phyloP scores from a whole-genome alignment of 2,329 filamentous ascomycete genomes.

The Lasiodiplodia citricola region DNA sequence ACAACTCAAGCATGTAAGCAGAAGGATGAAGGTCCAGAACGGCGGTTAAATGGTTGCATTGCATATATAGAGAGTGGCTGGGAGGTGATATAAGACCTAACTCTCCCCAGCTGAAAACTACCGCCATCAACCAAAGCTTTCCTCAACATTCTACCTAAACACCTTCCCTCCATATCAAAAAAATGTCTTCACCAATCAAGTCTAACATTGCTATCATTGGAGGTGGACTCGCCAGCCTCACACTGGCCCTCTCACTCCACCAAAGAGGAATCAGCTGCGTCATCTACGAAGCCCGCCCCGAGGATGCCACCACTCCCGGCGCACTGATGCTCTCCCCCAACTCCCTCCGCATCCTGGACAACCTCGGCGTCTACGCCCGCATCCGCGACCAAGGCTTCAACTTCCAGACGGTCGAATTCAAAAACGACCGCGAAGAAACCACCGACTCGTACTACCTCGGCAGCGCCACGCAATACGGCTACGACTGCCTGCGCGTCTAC shows the following conservation, averaged over 20 bases:
- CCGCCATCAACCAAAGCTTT: not conserved
- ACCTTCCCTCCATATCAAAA: not conserved
- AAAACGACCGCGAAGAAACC: constrained; percentile 43
- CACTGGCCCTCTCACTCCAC: constrained; percentile 61
- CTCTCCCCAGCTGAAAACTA: not conserved
- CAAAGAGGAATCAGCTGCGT: constrained; percentile 55
- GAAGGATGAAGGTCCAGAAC: too few species aligned
- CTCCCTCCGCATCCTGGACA: constrained; percentile 59
- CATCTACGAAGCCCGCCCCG: constrained; percentile 34
- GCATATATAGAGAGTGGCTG: too few species aligned
- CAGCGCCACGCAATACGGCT: constrained; percentile 54
- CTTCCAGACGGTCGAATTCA: constrained; percentile 58
- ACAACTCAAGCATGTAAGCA: too few species aligned
- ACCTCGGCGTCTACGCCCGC: constrained; percentile 53
- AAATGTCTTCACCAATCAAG: constrained; percentile 8
- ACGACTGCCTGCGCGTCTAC: constrained; percentile 60
- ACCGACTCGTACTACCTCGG: constrained; percentile 56
- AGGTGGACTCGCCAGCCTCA: constrained; percentile 56
- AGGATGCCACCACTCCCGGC: constrained; percentile 42
- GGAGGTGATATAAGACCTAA: not conserved
- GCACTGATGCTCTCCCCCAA: constrained; percentile 66
- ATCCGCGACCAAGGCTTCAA: constrained; percentile 53
- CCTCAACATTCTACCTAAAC: not conserved
- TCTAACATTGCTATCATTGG: constrained; percentile 53
- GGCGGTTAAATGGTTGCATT: too few species aligned